Conservation (phyloP, 106 monocot species). For the Dioscorea alata region DNA sequence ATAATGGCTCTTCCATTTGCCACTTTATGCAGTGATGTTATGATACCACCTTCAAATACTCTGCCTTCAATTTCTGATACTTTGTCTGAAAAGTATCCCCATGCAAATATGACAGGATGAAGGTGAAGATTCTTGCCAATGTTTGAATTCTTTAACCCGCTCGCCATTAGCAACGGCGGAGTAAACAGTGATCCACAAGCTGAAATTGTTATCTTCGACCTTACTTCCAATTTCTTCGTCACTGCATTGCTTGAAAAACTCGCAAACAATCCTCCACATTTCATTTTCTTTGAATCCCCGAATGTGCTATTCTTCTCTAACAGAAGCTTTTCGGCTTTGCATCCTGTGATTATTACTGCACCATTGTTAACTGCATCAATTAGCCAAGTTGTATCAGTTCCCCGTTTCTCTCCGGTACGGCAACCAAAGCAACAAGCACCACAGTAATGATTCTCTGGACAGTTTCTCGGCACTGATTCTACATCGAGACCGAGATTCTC, state of each 20-base stretch:
- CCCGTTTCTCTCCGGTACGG: constrained; percentile 42
- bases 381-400: constrained; percentile 72
- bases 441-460: constrained; percentile 55
- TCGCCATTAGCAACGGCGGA: constrained; percentile 48
- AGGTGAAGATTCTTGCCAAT: constrained; percentile 81
- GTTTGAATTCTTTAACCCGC: constrained; percentile 67
- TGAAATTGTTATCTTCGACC: constrained; percentile 53
- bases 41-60: constrained; percentile 52
- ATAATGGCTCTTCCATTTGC: constrained; percentile 25
- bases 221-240: constrained; percentile 27
- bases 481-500: constrained; percentile 66
- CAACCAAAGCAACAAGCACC: constrained; percentile 67
- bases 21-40: constrained; percentile 56
- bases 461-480: constrained; percentile 46
- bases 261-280: constrained; percentile 54
- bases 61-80: constrained; percentile 35
- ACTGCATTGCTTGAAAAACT: constrained; percentile 11
- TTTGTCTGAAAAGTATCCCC: constrained; percentile 85
- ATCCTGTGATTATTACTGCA: constrained; percentile 57
- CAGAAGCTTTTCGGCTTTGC: constrained; percentile 64
- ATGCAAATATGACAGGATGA: constrained; percentile 56
- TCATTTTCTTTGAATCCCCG: constrained; percentile 26
- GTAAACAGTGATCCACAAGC: constrained; percentile 74
- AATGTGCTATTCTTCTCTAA: constrained; percentile 17
- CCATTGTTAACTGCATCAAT: constrained; percentile 57